These are phyloP conservation scores for Cercophora scortea DNA, from an alignment of 495 filamentous ascomycete species.

Conservation along the genomic window DNA sequence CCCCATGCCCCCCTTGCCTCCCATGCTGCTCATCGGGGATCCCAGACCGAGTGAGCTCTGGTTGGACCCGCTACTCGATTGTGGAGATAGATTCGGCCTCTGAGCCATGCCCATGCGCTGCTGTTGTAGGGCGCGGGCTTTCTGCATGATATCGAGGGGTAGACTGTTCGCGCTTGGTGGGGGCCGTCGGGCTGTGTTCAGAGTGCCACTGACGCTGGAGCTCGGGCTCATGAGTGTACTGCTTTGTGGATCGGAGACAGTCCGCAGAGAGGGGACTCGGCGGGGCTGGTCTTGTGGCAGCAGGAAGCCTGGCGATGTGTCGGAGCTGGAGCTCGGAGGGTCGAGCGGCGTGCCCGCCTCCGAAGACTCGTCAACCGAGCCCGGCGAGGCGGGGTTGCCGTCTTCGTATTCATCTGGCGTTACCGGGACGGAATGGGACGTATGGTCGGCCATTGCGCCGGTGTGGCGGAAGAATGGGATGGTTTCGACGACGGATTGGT, in stretches of 20 bases:
- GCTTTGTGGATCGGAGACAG: conserved; percentile 46
- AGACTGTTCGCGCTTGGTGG: conserved; percentile 43
- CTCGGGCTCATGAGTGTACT: conserved; percentile 55
- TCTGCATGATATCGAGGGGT: conserved; percentile 74
- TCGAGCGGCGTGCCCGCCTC: conserved; percentile 41
- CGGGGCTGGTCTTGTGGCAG: conserved; percentile 22
- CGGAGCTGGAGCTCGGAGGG: conserved; percentile 27
- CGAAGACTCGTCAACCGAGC: conserved; percentile 33
- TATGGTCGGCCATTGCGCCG: conserved; percentile 25
- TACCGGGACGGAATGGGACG: conserved; percentile 22
- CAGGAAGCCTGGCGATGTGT: conserved; percentile 11
- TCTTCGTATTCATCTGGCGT: conserved; percentile 32
- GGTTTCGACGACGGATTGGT: background rate
- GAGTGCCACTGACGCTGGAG: conserved; percentile 70
- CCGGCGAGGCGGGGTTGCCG: conserved; percentile 31
- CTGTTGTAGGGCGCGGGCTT: conserved; percentile 54
- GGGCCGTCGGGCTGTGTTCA: conserved; percentile 52
- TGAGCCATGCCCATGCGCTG: conserved; percentile 24
- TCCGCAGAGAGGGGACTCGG: conserved; percentile 47
- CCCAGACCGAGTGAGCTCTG: conserved; percentile 2
- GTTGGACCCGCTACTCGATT: background rate
- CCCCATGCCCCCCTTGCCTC: background rate
- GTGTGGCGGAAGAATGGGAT: background rate
- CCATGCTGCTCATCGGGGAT: conserved; percentile 5
- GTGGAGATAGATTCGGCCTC: conserved; percentile 7